Percentiles rank a stretch among this genome's conserved stretches.
These are phyloP conservation scores for Sporisorium iseilematis-ciliati DNA, from an alignment of 1,284 basidiomycete species.

Conservation along the genomic window DNA sequence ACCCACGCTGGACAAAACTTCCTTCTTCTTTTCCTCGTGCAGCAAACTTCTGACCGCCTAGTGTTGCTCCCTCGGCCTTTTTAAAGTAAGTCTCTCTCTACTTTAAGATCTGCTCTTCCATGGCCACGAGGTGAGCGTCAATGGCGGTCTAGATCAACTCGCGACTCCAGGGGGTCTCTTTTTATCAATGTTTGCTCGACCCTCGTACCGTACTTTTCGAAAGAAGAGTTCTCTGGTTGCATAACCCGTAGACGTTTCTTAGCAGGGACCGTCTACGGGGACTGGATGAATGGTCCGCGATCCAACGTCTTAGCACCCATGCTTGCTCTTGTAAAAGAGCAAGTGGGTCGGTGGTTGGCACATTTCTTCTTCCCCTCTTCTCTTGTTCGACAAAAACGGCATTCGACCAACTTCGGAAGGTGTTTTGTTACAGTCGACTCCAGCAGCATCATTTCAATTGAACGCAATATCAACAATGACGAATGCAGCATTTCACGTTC, in stretches of 20 bases:
- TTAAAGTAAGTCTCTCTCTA: neutral
- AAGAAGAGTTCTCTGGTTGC: neutral
- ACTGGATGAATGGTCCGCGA: constrained; percentile 40
- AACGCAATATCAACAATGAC: neutral
- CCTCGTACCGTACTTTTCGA: constrained; percentile 36
- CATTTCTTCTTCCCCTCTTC: constrained; percentile 16
- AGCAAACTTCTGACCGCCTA: constrained; percentile 55
- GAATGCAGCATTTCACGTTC: neutral
- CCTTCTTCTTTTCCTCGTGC: constrained; percentile 53
- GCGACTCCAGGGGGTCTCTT: constrained; percentile 52
- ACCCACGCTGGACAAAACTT: neutral
- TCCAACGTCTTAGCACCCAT: constrained; percentile 55
- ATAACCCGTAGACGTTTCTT: constrained; percentile 18
- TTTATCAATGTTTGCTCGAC: constrained; percentile 41
- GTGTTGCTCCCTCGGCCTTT: constrained; percentile 57
- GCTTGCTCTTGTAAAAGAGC: constrained; percentile 23
- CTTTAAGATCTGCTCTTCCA: constrained; percentile 38
- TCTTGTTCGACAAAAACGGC: neutral
- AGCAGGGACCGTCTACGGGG: constrained; percentile 35
- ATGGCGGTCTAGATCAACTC: constrained; percentile 55
- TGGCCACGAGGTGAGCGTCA: constrained; percentile 57
- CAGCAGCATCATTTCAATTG: neutral
- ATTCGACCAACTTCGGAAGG: neutral
- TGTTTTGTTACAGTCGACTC: neutral
- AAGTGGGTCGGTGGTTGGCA: constrained; percentile 57